Conservation (phyloP, 2,329 filamentous ascomycete species). For the Paraphoma chrysanthemicola region DNA sequence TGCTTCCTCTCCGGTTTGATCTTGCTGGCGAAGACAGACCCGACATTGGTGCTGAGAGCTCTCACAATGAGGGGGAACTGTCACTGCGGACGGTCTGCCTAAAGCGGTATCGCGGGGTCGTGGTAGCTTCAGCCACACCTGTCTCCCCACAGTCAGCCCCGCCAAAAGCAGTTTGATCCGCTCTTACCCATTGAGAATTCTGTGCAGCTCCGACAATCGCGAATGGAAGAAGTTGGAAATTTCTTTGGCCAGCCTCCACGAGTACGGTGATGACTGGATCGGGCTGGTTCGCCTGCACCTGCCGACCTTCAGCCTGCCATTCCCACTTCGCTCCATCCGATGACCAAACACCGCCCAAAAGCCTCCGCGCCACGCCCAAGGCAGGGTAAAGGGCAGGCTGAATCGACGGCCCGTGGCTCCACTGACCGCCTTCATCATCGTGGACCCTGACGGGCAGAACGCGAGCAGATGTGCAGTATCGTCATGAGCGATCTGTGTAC, state of each 20-base stretch:
- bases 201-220: conserved; percentile 17
- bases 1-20: conserved; percentile 5
- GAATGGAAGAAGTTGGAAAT: conserved; percentile 10
- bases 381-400: conserved; percentile 39
- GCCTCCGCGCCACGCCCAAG: conserved; percentile 13
- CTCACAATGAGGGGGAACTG: conserved; percentile 13
- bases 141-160: conserved; percentile 7
- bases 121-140: conserved; percentile 9
- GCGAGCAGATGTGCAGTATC: conserved; percentile 25
- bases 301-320: conserved; percentile 14
- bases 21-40: conserved; percentile 11
- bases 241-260: too few relatives aligned
- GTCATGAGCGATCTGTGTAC: conserved; percentile 28
- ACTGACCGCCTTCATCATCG: conserved; percentile 43
- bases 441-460: conserved; percentile 39
- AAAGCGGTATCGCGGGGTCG: conserved; percentile 16
- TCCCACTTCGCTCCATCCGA: conserved; percentile 7
- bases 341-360: conserved; percentile 11
- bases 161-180: conserved; percentile 24
- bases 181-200: conserved; percentile 16
- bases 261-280: not conserved
- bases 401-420: conserved; percentile 45
- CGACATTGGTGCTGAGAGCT: conserved; percentile 23
- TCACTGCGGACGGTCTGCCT: conserved; percentile 27
- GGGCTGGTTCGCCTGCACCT: conserved; percentile 18